Conservation (phyloP, 345 rosid genomes). For the Eucalyptus melliodora region DNA sequence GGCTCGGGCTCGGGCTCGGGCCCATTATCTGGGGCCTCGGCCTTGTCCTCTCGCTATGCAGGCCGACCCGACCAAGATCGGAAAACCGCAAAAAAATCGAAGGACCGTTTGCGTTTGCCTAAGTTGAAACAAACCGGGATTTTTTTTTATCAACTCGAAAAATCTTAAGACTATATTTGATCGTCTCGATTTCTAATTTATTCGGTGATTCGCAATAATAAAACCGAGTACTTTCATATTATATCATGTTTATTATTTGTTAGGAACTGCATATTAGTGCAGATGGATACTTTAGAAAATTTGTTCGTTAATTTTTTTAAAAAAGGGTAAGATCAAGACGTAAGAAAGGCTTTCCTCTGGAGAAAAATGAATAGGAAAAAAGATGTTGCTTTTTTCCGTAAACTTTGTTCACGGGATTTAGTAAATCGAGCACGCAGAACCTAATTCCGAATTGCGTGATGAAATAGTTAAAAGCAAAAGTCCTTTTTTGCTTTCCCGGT, state of each 20-base stretch:
- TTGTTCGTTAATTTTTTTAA: too few relatives aligned
- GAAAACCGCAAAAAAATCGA: background rate
- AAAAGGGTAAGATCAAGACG: background rate
- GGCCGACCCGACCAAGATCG: background rate
- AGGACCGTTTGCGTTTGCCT: background rate
- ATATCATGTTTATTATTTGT: background rate
- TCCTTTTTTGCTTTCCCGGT: background rate
- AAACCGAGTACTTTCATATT: background rate
- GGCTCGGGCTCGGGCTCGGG: background rate
- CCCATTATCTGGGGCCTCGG: background rate
- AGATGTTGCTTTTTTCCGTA: background rate
- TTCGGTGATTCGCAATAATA: background rate
- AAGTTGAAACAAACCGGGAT: background rate
- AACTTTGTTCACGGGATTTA: background rate
- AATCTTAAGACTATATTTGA: background rate
- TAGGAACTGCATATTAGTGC: background rate
- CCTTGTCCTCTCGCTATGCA: background rate
- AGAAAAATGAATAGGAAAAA: background rate
- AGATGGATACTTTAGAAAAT: background rate
- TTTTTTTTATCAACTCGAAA: background rate
- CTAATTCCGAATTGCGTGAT: background rate
- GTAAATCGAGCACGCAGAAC: background rate
- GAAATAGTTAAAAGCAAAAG: background rate
- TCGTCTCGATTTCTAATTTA: background rate
- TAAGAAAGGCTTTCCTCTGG: background rate